These are phyloP conservation scores for Chlorella vulgaris DNA, from an alignment of 139 green algal genomes.

Conservation along the genomic window DNA sequence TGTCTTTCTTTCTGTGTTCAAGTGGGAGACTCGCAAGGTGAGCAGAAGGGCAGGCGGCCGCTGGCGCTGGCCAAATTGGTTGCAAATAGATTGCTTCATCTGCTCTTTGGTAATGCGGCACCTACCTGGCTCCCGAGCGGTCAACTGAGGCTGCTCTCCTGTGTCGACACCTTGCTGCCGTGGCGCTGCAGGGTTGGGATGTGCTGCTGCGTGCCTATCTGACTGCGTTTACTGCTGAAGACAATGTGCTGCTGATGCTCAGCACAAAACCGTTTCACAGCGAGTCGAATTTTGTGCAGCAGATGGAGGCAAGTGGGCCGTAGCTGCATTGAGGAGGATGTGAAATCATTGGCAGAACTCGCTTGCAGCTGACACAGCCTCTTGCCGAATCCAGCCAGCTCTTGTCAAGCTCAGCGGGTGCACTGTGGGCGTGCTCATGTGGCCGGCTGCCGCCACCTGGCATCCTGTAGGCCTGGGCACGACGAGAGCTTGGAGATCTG, in stretches of 20 bases:
- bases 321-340: too few relatives aligned
- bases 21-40: constrained; percentile 73
- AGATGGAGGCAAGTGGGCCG: constrained; percentile 41
- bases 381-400: too few relatives aligned
- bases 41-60: too few relatives aligned
- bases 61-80: too few relatives aligned
- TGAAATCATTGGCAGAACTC: too few relatives aligned
- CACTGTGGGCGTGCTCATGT: neutral
- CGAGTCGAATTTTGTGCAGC: constrained; percentile 18
- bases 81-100: too few relatives aligned
- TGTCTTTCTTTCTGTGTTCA: constrained; percentile 74
- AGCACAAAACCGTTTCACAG: constrained; percentile 60
- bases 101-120: too few relatives aligned
- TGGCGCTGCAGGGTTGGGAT: constrained; percentile 54
- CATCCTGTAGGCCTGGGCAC: constrained; percentile 5
- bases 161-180: too few relatives aligned
- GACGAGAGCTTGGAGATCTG: neutral
- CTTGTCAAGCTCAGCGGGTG: too few relatives aligned
- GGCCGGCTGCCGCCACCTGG: neutral
- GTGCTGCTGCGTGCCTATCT: constrained; percentile 64
- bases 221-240: constrained; percentile 46
- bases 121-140: too few relatives aligned
- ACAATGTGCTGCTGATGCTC: constrained; percentile 55
- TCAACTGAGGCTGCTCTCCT: too few relatives aligned
- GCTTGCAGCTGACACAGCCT: too few relatives aligned